Evolutionary conservation across 345 rosid species (phyloP), one percentile per base, ranked within the genome.

Genomic region (Balakata baccata): DNA sequence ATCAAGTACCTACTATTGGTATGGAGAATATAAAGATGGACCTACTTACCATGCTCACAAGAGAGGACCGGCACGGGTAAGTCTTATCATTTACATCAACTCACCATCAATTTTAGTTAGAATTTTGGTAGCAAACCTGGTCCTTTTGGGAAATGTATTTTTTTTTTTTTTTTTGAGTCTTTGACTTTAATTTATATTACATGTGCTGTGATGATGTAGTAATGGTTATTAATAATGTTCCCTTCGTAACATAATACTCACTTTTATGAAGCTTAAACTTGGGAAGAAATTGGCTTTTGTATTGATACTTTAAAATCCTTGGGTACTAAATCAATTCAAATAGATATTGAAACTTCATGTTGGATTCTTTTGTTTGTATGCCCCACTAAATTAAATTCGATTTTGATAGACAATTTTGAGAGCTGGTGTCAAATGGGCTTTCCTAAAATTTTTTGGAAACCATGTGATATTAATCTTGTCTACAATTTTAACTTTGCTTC

Each of bases 1-100:
- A 34, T 92, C 93, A 3, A 65, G 63, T 38, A 90, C 84, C 4
- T 89, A 94, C 81, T 94, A 85, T 70, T 94, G 97, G 98, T 94
- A 94, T 74, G 98, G 95, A 68, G 97, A 92, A 76, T 92, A 88
- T 76, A 94, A 94, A 83, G 94, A 94, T 79, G 97, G 98, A 74
- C 97, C 93, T 10, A 92, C 97, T 13, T 94, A 90, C 72, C 91
- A 83, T 74, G 85, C 88, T 72, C 89, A 89, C 79, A 85, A 87
- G 75, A 88, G 84, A 63, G 98, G 89, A 59, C 84, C 96, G 17
- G 97, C 97, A 12, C 80, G 98, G 86, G 98, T 94, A 81, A 89
- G 91, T 71, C 37, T 29, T 12, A 56, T 60, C 49, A 47, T 77
- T 73, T 43, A 18, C 11, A 25, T 57, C 66, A 67, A 71, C 68